Evolutionary conservation across 148 eudicot species (phyloP), one percentile per base, ranked within the genome.

Genomic region (Diospyros lotus): DNA sequence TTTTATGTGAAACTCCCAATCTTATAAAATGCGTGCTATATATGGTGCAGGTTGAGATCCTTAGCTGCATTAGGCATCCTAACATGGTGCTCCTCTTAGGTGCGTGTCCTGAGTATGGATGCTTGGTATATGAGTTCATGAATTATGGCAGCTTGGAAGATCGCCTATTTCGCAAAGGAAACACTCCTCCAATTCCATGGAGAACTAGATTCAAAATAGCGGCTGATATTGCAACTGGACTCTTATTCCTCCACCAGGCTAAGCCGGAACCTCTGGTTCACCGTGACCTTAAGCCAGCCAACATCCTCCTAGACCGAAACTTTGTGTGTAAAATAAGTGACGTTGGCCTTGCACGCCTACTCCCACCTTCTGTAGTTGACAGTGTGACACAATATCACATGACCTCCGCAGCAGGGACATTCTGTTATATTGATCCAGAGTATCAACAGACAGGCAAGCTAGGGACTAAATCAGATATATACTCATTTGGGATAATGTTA

Each of bases 241-340:
- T 92, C 10, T 75, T 88, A 38, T 92, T 90, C 79, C 89, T 92
- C 53, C 97, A 92, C 81, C 92, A 88, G 71, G 76, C 89, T 48
- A 92, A 92, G 80, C 97, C 97, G 18, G 97, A 92, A 80, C 94
- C 97, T 58, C 86, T 92, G 0, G 97, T 92, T 67, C 97, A 92
- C 74, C 97, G 97, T 56, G 97, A 92, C 69, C 88, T 92, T 10
- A 92, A 92, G 64, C 97, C 97, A 45, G 97, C 79, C 44, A 92
- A 92, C 81, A 92, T 92, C 55, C 87, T 92, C 11, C 70, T 92
- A 46, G 93, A 92, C 81, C 79, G 75, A 9, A 80, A 92, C 62
- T 88, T 75, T 64, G 85, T 83, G 28, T 88, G 97, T 86, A 92
- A 92, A 82, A 90, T 92, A 39, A 86, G 94, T 77, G 97, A 92